A percentile compares a stretch with the other conserved stretches of the same genome.
phyloP scores from a whole-genome alignment of 306 rosid species.

The Quercus mongolica region DNA sequence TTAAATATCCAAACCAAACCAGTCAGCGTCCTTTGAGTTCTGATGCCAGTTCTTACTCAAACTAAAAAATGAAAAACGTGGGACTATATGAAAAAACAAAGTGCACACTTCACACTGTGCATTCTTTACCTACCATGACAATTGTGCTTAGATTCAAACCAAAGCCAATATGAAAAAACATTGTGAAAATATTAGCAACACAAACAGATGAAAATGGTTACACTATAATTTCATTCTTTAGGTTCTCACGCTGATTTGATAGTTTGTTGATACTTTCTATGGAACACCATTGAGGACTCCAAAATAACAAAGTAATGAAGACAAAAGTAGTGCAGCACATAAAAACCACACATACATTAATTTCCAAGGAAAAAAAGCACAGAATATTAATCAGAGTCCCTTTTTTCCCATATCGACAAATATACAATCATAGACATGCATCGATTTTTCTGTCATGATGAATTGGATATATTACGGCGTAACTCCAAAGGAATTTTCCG shows the following conservation, averaged over 20 bases:
- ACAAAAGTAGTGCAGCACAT: not conserved
- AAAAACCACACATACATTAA: not conserved
- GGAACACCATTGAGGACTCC: not conserved
- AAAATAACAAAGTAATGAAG: not conserved
- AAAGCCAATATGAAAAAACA: not conserved
- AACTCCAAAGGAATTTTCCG: not conserved
- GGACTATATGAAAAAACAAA: no score
- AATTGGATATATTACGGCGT: not conserved
- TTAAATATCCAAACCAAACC: no score
- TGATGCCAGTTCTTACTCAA: not conserved
- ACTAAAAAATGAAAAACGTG: no score
- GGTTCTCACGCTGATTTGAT: not conserved
- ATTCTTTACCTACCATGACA: no score
- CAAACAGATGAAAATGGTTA: not conserved
- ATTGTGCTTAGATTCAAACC: not conserved
- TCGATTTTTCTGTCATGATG: not conserved
- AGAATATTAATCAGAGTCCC: not conserved
- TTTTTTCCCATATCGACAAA: slow-evolving; percentile 7
- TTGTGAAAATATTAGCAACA: not conserved
- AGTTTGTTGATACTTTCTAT: not conserved
- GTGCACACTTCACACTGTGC: no score
- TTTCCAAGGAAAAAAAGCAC: not conserved
- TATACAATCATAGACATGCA: not conserved
- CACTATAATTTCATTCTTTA: not conserved
- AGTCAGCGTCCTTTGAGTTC: not conserved